Conservation (phyloP, 2,329 filamentous ascomycete genomes). For the Chaetomium sp. region DNA sequence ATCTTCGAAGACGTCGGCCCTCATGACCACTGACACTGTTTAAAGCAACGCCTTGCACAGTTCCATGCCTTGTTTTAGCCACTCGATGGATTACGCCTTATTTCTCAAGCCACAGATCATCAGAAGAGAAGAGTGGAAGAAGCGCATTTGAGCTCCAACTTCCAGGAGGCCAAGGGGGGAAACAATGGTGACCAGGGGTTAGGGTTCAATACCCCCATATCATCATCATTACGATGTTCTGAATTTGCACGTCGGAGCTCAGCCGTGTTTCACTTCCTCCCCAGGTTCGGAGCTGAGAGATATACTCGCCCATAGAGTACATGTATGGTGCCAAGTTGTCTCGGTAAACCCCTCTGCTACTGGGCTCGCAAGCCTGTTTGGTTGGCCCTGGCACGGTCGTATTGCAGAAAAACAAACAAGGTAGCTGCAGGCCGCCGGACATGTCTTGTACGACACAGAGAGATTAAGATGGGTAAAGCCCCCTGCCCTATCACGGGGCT, state of each 20-base stretch:
- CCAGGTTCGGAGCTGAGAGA: background rate
- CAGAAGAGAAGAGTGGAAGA: background rate
- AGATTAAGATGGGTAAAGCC: background rate
- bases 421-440: background rate
- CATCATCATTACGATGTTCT: background rate
- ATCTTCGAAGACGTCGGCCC: background rate
- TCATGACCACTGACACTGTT: background rate
- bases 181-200: background rate
- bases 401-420: background rate
- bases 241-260: background rate
- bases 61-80: background rate
- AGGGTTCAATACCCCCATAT: background rate
- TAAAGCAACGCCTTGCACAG: background rate
- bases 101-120: background rate
- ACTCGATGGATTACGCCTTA: background rate
- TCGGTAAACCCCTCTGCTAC: background rate
- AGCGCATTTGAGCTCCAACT: background rate
- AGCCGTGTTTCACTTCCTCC: background rate
- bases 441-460: background rate
- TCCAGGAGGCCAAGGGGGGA: background rate
- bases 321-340: background rate
- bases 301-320: background rate
- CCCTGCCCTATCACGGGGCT: background rate
- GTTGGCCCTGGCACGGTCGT: background rate
- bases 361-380: background rate